These are phyloP conservation scores for Turnera subulata DNA, from an alignment of 345 rosid genomes.

Conservation along the genomic window DNA sequence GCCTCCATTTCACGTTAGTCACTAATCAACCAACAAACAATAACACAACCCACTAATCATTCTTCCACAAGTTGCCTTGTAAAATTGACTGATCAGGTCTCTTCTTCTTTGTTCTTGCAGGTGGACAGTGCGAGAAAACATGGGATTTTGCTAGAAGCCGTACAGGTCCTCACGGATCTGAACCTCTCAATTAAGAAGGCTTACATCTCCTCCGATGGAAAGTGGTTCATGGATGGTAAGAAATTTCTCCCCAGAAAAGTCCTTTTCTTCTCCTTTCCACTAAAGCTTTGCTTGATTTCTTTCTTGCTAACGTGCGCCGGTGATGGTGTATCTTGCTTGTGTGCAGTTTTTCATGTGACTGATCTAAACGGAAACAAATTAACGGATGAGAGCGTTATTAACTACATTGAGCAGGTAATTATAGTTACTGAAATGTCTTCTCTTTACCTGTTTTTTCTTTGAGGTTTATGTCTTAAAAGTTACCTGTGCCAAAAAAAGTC, in stretches of 20 bases:
- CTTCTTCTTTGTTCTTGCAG: constrained; percentile 28
- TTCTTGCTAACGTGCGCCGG: neutral
- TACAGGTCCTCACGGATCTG: constrained; percentile 90
- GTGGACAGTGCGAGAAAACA: constrained; percentile 86
- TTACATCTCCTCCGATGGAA: constrained; percentile 82
- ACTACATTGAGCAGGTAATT: constrained; percentile 81
- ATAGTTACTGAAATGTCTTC: neutral
- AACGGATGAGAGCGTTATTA: constrained; percentile 72
- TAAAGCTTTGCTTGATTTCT: neutral
- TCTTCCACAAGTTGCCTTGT: constrained; percentile 1
- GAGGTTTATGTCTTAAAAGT: neutral
- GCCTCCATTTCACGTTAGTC: constrained; percentile 43
- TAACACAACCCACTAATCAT: neutral
- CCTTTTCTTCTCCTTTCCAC: neutral
- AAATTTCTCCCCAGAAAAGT: neutral
- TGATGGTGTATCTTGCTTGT: neutral
- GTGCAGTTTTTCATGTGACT: constrained; percentile 93
- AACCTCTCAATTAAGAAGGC: constrained; percentile 90
- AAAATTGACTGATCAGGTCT: constrained; percentile 5
- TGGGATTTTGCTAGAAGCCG: constrained; percentile 80
- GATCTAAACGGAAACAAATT: constrained; percentile 82
- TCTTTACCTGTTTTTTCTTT: neutral
- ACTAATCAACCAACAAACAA: neutral
- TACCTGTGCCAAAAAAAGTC: too few species aligned
- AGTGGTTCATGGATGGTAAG: constrained; percentile 97